These are phyloP conservation scores for Murraya paniculata DNA, from an alignment of 345 rosid genomes.

Conservation along the genomic window DNA sequence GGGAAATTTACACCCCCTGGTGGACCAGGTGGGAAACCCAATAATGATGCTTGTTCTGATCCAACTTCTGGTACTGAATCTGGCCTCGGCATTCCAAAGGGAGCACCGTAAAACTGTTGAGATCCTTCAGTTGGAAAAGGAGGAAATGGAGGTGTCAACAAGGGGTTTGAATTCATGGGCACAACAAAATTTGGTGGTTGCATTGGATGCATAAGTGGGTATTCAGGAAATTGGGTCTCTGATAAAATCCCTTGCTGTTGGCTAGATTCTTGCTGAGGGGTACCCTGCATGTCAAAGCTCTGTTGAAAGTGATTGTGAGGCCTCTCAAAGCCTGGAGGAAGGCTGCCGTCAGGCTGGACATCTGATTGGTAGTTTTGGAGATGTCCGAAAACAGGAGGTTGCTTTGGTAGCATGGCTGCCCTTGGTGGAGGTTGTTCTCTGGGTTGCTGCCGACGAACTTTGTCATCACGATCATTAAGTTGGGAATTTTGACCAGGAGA, in stretches of 20 bases:
- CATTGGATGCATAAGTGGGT: slow-evolving; percentile 59
- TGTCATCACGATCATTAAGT: slow-evolving; percentile 57
- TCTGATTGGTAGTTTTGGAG: slow-evolving; percentile 47
- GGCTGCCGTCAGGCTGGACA: slow-evolving; percentile 38
- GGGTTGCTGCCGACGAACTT: slow-evolving; percentile 43
- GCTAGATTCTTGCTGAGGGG: slow-evolving; percentile 47
- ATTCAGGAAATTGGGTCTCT: slow-evolving; percentile 54
- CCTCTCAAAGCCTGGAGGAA: slow-evolving; percentile 66
- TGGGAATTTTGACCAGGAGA: slow-evolving; percentile 58
- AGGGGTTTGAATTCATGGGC: slow-evolving; percentile 62
- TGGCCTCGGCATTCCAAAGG: slow-evolving; percentile 50
- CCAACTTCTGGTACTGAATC: slow-evolving; percentile 55
- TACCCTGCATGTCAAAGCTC: slow-evolving; percentile 33
- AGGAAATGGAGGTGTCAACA: slow-evolving; percentile 57
- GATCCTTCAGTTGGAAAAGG: slow-evolving; percentile 65
- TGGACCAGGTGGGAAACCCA: slow-evolving; percentile 68
- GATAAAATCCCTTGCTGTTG: slow-evolving; percentile 51
- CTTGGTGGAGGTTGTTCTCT: slow-evolving; percentile 60
- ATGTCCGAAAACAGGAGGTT: slow-evolving; percentile 51
- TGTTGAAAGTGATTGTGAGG: slow-evolving; percentile 40
- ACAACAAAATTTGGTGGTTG: slow-evolving; percentile 61
- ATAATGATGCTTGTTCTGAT: slow-evolving; percentile 66
- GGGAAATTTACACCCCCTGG: slow-evolving; percentile 47
- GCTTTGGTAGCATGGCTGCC: slow-evolving; percentile 48
- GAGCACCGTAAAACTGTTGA: slow-evolving; percentile 59